phyloP scores from a whole-genome alignment of 768 basidiomycete genomes.

The Suillus americanus region DNA sequence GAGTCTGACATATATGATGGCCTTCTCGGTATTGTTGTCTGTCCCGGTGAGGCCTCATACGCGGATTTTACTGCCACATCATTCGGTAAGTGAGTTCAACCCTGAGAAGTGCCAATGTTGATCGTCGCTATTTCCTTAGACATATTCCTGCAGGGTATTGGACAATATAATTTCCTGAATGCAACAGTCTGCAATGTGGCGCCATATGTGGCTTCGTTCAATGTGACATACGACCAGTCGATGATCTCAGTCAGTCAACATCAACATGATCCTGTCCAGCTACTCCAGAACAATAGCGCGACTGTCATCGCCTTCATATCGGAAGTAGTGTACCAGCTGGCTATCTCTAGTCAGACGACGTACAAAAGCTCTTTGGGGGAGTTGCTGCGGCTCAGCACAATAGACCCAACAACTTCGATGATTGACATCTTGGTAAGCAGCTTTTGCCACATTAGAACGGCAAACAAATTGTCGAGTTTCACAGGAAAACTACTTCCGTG shows the following conservation, averaged over 20 bases:
- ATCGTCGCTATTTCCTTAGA: neutral
- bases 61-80: too few species aligned
- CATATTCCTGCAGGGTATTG: neutral
- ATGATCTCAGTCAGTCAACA: neutral
- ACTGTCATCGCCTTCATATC: neutral
- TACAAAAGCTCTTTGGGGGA: neutral
- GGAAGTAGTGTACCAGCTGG: neutral
- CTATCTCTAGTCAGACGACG: neutral
- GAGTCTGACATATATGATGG: neutral
- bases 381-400: neutral
- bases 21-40: neutral
- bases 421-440: neutral
- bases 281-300: neutral
- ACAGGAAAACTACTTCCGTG: conserved; percentile 6
- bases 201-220: neutral
- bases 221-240: neutral
- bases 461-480: neutral
- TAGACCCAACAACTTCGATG: neutral
- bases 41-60: too few species aligned
- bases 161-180: neutral
- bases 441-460: neutral
- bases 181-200: neutral
- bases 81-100: neutral
- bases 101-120: neutral
- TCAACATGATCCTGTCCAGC: neutral